phyloP scores from a whole-genome alignment of 176 grass and related monocot genomes.

The Neostapfia colusana region DNA sequence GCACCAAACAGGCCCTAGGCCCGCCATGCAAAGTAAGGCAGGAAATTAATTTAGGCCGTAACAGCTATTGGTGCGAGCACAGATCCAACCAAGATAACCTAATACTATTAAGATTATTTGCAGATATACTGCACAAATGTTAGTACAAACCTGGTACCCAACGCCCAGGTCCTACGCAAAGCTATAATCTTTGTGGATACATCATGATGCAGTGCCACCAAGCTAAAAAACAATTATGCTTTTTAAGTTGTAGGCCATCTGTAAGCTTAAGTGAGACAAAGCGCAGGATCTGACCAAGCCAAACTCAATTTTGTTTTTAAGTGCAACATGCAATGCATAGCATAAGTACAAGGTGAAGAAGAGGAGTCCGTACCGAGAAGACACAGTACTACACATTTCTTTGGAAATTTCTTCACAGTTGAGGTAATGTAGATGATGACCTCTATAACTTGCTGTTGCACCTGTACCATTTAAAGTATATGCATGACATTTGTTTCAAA shows the following conservation, averaged over 20 bases:
- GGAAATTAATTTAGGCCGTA: background rate
- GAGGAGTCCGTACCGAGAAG: slow-evolving; percentile 59
- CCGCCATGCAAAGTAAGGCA: background rate
- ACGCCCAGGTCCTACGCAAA: background rate
- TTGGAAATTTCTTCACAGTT: slow-evolving; percentile 83
- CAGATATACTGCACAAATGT: background rate
- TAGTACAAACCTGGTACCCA: background rate
- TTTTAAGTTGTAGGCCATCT: background rate
- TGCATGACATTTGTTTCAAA: slow-evolving; percentile 12
- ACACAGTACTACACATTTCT: slow-evolving; percentile 87
- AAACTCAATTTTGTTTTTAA: background rate
- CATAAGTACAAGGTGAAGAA: slow-evolving; percentile 25
- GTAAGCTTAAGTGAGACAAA: background rate
- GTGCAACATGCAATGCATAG: background rate
- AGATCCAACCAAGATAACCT: background rate
- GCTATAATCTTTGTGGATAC: background rate
- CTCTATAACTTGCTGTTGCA: slow-evolving; percentile 97
- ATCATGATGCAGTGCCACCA: background rate
- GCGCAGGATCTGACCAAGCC: background rate
- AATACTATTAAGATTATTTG: background rate
- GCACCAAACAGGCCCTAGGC: background rate
- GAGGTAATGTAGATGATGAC: slow-evolving; percentile 76
- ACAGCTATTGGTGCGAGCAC: background rate
- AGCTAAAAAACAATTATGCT: background rate
- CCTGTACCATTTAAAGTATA: slow-evolving; percentile 60